Base-by-base conservation (phyloP, 2,329 filamentous ascomycete species). In the Botrytis squamosa region DNA sequence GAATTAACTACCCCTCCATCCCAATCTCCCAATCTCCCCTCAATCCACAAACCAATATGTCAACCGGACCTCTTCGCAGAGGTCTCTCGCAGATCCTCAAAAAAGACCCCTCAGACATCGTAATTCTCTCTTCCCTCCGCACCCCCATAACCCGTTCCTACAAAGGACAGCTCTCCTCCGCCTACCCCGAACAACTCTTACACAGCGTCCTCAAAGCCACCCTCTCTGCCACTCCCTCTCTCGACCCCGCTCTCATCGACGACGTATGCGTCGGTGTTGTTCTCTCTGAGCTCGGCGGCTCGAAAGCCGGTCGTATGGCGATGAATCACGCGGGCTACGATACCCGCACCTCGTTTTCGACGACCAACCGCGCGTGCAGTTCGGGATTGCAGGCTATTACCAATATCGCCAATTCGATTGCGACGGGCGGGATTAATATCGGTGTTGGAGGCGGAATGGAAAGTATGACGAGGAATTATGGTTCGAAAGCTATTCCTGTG, bases 391-490 rank as follows among this genome's bases (percentile, higher is more conserved):
- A 93, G 78, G 91, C 92, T 40, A 91, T 98, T 69, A 91, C 93
- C 1, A 84, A 86, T 22, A 86, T 97, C 4, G 92, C 93, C 8
- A 90, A 92, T 73, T 87, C 91, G 75, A 96, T 98, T 78, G 88
- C 89, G n/a, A 86, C 88, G 0, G 94, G 92, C 1, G 88, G 89
- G 78, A 92, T 95, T 70, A 88, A 90, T 75, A 86, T 87, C 0
- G 95, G 93, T 74, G 89, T 98, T 75, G 95, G 91, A 16, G 95
- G 93, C 2, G 95, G 95, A 44, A 97, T 97, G 93, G 95, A 98
- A 87, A 95, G 92, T 84, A 98, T 98, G 95, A 97, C 93, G 76
- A 85, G 92, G 77, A 97, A 97, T 84, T 98, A 98, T 83, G 94
- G 91, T 70, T 89, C 86, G 40, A 86, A 90, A 73, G 95, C 95